Conservation (phyloP, 306 rosid species). For the Vicia faba region DNA sequence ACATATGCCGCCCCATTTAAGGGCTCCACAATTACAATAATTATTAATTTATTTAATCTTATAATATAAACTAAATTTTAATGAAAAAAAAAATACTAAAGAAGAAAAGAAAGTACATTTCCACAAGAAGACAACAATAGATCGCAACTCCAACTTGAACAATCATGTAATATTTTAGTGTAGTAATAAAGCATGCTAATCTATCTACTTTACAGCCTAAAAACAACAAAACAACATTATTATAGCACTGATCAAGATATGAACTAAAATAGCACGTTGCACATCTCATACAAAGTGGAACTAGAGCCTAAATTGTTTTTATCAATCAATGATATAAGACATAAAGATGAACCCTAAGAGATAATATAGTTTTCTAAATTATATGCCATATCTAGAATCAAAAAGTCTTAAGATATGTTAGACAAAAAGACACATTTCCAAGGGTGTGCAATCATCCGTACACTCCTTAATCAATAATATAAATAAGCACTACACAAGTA, state of each 20-base stretch:
- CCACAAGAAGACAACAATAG: not conserved
- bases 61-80: not conserved
- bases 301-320: not conserved
- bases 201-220: conserved; percentile 6
- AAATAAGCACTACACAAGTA: not conserved
- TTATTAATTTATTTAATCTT: too few relatives aligned
- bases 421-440: not conserved
- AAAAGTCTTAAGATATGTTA: conserved; percentile 1
- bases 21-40: too few relatives aligned
- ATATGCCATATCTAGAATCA: not conserved
- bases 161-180: conserved; percentile 2
- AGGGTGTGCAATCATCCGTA: conserved; percentile 10
- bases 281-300: not conserved
- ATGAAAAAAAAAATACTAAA: too few relatives aligned
- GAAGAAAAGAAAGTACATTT: conserved; percentile 17
- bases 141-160: not conserved
- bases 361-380: not conserved
- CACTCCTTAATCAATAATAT: not conserved
- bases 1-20: too few relatives aligned
- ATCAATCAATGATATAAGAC: not conserved
- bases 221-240: conserved; percentile 4
- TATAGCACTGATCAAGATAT: conserved; percentile 6
- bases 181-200: conserved; percentile 6
- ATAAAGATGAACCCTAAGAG: not conserved
- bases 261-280: conserved; percentile 3